These are phyloP conservation scores for Ceratocystis papillata DNA, from an alignment of 2,329 filamentous ascomycete species.

Conservation along the genomic window DNA sequence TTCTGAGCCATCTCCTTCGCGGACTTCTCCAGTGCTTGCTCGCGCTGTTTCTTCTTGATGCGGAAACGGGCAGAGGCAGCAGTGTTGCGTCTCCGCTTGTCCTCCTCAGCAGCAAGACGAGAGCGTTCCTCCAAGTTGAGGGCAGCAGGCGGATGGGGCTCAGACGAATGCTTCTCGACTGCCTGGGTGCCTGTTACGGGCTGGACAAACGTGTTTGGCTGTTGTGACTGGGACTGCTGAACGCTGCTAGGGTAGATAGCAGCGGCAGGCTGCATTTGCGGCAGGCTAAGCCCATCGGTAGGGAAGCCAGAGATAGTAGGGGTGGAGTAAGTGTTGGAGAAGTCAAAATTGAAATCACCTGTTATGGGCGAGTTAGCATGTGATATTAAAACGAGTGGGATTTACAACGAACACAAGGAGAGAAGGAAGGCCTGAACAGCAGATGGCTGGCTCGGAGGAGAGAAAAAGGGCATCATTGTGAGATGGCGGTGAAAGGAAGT, in stretches of 20 bases:
- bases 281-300: conserved; percentile 32
- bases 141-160: conserved; percentile 35
- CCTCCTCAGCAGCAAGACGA: conserved; percentile 69
- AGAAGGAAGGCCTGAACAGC: neutral
- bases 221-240: conserved; percentile 29
- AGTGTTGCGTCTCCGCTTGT: conserved; percentile 81
- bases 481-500: neutral
- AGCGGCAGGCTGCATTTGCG: conserved; percentile 45
- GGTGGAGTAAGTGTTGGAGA: conserved; percentile 35
- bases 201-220: conserved; percentile 22
- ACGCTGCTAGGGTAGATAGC: conserved; percentile 36
- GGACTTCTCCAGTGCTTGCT: conserved; percentile 70
- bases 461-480: neutral
- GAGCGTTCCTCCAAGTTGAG: conserved; percentile 59
- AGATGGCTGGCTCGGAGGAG: neutral
- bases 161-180: conserved; percentile 39
- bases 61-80: conserved; percentile 81
- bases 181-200: conserved; percentile 29
- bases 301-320: conserved; percentile 9
- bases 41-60: conserved; percentile 91
- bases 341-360: conserved; percentile 30
- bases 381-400: conserved; percentile 16
- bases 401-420: conserved; percentile 6
- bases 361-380: conserved; percentile 18
- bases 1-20: conserved; percentile 78